Conservation (phyloP, 805 yeast genomes). For the Cyberlindnera mycetangii region DNA sequence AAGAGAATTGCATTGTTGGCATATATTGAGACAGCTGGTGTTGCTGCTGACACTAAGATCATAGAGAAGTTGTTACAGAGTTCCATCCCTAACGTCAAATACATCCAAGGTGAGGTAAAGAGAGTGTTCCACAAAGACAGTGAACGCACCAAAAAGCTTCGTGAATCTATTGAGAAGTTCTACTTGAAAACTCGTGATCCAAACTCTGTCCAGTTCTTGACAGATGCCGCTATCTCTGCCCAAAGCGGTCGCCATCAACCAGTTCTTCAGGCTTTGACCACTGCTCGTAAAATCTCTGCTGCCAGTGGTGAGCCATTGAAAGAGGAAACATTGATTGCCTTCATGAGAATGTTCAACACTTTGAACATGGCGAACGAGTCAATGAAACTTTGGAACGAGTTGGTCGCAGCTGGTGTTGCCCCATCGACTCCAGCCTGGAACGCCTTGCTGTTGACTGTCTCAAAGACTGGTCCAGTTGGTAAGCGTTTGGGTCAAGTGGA, state of each 20-base stretch:
- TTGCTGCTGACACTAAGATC: conserved; percentile 10
- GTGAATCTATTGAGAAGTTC: conserved; percentile 8
- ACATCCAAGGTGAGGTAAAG: neutral
- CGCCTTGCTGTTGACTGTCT: conserved; percentile 47
- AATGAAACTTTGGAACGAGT: conserved; percentile 47
- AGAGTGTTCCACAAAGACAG: conserved; percentile 3
- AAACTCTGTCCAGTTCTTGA: conserved; percentile 20
- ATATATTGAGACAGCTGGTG: conserved; percentile 15
- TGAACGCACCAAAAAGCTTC: conserved; percentile 11
- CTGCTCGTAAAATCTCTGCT: conserved; percentile 24
- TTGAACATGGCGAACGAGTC: conserved; percentile 36
- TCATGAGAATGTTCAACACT: conserved; percentile 46
- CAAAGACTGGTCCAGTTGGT: conserved; percentile 27
- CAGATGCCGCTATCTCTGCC: conserved; percentile 20
- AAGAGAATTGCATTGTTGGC: conserved; percentile 15
- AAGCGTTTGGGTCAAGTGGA: conserved; percentile 37
- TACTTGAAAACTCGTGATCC: conserved; percentile 20
- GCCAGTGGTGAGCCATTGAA: conserved; percentile 34
- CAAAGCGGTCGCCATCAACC: conserved; percentile 12
- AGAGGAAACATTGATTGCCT: conserved; percentile 38
- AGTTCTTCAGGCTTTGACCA: conserved; percentile 19
- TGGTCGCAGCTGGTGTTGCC: conserved; percentile 37
- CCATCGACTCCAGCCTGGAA: conserved; percentile 59
- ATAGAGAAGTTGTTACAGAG: conserved; percentile 19
- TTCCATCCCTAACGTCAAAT: conserved; percentile 5